A percentile compares a stretch with the other conserved stretches of the same genome.
Conservation (phyloP, 441 rosid genomes). For the Lepidium campestre region DNA sequence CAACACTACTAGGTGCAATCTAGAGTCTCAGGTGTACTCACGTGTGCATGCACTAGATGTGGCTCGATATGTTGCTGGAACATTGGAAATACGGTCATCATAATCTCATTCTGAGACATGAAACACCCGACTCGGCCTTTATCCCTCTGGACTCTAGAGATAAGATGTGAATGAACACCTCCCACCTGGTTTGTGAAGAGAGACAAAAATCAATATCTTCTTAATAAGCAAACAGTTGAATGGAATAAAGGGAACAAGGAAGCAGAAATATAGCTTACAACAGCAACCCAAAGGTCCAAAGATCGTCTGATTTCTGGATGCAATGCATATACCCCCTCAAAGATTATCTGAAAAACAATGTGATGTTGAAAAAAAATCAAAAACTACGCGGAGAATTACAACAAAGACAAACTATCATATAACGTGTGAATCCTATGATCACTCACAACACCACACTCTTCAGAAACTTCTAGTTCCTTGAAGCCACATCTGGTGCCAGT, state of each 20-base stretch:
- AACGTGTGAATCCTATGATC: conserved; percentile 1
- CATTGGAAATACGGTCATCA: conserved; percentile 98
- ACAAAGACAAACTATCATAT: not conserved
- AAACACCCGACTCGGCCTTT: conserved; percentile 85
- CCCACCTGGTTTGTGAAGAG: conserved; percentile 69
- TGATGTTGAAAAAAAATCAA: not conserved
- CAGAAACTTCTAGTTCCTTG: conserved; percentile 89
- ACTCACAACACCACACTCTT: conserved; percentile 97
- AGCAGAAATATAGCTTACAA: conserved; percentile 55
- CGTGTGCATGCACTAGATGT: conserved; percentile 99
- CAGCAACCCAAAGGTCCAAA: conserved; percentile 97
- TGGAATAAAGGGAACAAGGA: not conserved
- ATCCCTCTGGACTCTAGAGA: conserved; percentile 98
- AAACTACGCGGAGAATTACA: not conserved
- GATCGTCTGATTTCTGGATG: conserved; percentile 93
- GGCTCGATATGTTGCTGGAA: conserved; percentile 98
- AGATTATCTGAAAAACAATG: conserved; percentile 58
- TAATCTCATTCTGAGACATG: conserved; percentile 96
- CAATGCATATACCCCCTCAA: conserved; percentile 97
- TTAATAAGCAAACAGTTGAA: conserved; percentile 1
- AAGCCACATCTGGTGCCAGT: conserved; percentile 82
- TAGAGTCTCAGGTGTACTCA: conserved; percentile 40
- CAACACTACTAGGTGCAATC: not conserved
- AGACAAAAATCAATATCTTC: conserved; percentile 16
- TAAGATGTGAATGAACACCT: conserved; percentile 96